Evolutionary conservation across 2,329 filamentous ascomycete genomes (phyloP).

Genomic region (Bisporella sp.): DNA sequence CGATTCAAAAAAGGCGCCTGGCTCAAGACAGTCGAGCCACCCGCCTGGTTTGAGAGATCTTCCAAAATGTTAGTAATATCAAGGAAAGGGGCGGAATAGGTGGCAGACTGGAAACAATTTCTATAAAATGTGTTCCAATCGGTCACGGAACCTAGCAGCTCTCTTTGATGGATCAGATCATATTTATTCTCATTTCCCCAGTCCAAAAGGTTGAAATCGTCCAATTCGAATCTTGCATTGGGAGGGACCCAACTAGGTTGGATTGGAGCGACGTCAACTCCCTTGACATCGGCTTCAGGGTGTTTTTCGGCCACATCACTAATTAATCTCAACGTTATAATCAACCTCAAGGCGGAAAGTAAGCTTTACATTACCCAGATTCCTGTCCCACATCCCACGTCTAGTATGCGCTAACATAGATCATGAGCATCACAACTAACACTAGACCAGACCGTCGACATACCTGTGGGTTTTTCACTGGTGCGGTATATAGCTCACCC

Average conservation of each 20-base stretch:
- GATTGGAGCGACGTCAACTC: constrained; percentile 49
- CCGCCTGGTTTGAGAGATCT: constrained; percentile 13
- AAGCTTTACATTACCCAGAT: constrained; percentile 12
- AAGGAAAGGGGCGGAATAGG: background rate
- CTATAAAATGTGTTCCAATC: constrained; percentile 11
- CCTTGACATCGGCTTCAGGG: constrained; percentile 39
- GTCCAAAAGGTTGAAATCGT: constrained; percentile 44
- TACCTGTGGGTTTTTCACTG: constrained; percentile 30
- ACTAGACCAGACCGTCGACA: background rate
- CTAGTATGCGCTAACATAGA: constrained; percentile 12
- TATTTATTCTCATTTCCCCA: constrained; percentile 25
- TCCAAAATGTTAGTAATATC: background rate
- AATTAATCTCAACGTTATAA: background rate
- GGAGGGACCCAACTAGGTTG: constrained; percentile 48
- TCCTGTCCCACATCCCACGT: constrained; percentile 16
- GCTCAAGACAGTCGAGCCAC: constrained; percentile 13
- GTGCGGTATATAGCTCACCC: constrained; percentile 33
- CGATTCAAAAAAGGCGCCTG: constrained; percentile 10
- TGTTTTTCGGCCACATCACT: constrained; percentile 39
- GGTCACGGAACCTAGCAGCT: constrained; percentile 10
- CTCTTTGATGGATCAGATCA: constrained; percentile 25
- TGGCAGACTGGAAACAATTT: constrained; percentile 6
- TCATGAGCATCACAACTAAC: background rate
- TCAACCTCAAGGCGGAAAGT: too few species aligned
- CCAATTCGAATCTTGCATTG: constrained; percentile 57